Evolutionary conservation across 805 yeast species (phyloP), one percentile per base, ranked within the genome.

Genomic region (Starmera amethionina): DNA sequence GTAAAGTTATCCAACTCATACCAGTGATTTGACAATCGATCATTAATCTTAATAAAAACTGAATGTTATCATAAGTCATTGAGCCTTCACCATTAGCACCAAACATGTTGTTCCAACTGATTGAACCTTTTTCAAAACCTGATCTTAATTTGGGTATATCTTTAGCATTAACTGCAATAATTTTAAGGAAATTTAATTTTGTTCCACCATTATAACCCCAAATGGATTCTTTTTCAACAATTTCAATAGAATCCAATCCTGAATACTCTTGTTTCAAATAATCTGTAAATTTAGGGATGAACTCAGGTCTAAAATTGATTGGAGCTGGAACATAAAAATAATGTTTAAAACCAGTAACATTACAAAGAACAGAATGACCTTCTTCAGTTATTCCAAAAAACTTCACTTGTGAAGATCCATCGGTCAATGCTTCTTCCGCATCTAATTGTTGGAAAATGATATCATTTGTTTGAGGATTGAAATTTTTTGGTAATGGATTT

Each of bases 1-100:
- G 97, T 22, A 90, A 69, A 0, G 96, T 83, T 25, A 94, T 70
- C 99, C 99, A 93, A 22, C 94, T 83, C 98, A 93, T 93, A 32
- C 99, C 94, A 1, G 90, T 82, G 45, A 90, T 86, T 38, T 81
- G 77, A 60, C 95, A 81, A 62, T 93, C 99, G 35, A 93, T 77
- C 93, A 93, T 87, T 61, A 89, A 67, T 51, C 98, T 70, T 43
- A 94, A 61, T 30, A 87, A 66, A 57, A 82, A 94, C 41, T 88
- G 86, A 45, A 93, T 79, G 57, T 93, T 93, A 61, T 93, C 99
- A 57, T 80, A 93, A 0, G 97, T 79, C 51, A 82, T 78, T 13
- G 72, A 60, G 18, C 55, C 56, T 40, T 53, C 59, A 47, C 82
- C 78, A 29, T 68, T 67, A 3, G 73, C 66, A 19, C 76, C 72